Evolutionary conservation across 257 asterid species (phyloP), one percentile per base, ranked within the genome.

Genomic region (Anisodus acutangulus): DNA sequence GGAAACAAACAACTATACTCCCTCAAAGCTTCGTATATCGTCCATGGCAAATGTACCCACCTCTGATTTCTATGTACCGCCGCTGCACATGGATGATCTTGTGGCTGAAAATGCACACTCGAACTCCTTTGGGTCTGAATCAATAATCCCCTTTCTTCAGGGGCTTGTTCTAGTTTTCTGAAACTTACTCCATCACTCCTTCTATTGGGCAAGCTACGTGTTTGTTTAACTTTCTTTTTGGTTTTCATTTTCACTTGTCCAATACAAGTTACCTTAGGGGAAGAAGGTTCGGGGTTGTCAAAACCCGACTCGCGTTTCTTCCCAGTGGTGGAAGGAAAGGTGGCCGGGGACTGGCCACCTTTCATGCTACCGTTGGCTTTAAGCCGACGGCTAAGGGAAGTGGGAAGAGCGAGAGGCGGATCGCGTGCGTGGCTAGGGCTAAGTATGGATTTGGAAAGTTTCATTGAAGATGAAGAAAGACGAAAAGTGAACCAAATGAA

Each of bases 241-340:
- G 95, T 90, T 87, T 97, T 97, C 43, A 97, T 98, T 22, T 98
- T 88, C 5, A 97, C 98, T 49, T 97, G 99, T 4, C 99, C 99
- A 49, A 97, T 97, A 87, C 98, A 97, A 12, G 99, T 97, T 19
- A 97, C 99, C 74, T 97, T 97, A 1, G 98, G 99, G 3, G 99
- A 97, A 83, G 99, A 92, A 0, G 99, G 99, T 84, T 97, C 99
- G 0, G 97, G 98, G 85, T 93, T 95, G 8, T 97, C 99, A 55
- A 90, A 93, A 0, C 68, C 91, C n/a, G 93, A 87, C 15, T 93
- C 97, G 8, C 91, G 85, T 66, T 91, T 93, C 84, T 90, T 92
- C 7, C 90, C 91, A 22, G 86, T 80, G 41, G 87, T 35, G 6
- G 54, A 3, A 41, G 95, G 86, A 84, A 92, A 86, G 58, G 93